Evolutionary conservation across 1,284 basidiomycete genomes (phyloP).

Genomic region (Lentinula novae-zelandiae): DNA sequence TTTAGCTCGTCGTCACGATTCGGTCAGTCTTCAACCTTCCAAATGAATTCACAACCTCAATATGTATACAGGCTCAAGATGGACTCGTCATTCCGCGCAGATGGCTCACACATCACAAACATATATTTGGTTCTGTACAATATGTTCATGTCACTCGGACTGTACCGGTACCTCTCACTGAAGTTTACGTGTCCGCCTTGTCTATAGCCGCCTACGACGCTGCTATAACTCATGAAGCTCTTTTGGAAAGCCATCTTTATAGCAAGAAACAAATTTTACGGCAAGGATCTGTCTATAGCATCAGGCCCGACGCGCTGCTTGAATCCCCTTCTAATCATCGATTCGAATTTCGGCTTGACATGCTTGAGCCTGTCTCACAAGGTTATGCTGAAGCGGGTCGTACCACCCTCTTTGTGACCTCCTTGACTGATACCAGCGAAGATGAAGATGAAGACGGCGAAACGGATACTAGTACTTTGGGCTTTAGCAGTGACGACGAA

Average conservation of each 20-base stretch:
- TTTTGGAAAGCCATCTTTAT: constrained; percentile 40
- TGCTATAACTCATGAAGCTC: constrained; percentile 26
- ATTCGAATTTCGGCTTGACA: constrained; percentile 40
- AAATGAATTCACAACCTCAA: background rate
- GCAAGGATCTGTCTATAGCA: constrained; percentile 39
- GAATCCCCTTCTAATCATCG: constrained; percentile 10
- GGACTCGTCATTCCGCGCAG: constrained; percentile 13
- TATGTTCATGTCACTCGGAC: constrained; percentile 18
- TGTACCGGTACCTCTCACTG: constrained; percentile 27
- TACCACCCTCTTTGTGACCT: constrained; percentile 60
- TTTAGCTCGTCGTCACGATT: constrained; percentile 25
- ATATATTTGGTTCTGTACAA: constrained; percentile 21
- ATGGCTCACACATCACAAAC: constrained; percentile 19
- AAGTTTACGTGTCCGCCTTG: constrained; percentile 45
- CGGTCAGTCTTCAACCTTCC: constrained; percentile 17
- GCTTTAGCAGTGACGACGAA: constrained; percentile 32
- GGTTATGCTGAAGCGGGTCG: constrained; percentile 50
- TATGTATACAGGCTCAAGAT: constrained; percentile 22
- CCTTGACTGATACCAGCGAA: constrained; percentile 20
- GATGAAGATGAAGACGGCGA: constrained; percentile 1
- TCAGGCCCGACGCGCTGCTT: constrained; percentile 21
- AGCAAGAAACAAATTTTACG: constrained; percentile 41
- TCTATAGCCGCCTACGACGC: constrained; percentile 39
- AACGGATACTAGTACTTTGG: constrained; percentile 20
- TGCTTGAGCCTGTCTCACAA: constrained; percentile 70